Evolutionary conservation across 1,284 basidiomycete genomes (phyloP).

Genomic region (Somion occarium): DNA sequence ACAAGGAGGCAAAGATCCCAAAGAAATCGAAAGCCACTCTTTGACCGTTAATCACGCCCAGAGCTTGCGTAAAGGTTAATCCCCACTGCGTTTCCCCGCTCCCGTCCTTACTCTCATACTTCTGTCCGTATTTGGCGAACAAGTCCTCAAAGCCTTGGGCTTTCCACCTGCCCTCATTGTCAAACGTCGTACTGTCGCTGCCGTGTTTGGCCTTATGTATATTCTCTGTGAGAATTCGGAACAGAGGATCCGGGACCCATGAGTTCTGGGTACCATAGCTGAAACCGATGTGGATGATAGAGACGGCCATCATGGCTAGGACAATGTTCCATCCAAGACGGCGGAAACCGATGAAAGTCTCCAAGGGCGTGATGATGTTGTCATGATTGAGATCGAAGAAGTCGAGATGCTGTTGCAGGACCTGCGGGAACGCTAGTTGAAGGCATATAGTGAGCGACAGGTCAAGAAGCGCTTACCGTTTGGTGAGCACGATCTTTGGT

Average conservation of each 20-base stretch:
- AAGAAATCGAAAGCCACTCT: conserved; percentile 32
- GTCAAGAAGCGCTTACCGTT: conserved; percentile 6
- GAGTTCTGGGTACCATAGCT: conserved; percentile 29
- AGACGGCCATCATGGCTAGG: conserved; percentile 31
- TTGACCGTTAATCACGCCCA: conserved; percentile 26
- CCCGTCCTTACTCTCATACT: conserved; percentile 14
- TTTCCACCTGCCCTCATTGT: conserved; percentile 38
- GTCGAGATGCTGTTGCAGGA: conserved; percentile 38
- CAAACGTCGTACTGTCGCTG: conserved; percentile 39
- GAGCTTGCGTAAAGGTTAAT: conserved; percentile 19
- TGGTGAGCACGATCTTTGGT: conserved; percentile 4
- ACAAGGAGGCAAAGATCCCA: conserved; percentile 28
- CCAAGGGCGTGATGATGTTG: conserved; percentile 40
- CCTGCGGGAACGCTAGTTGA: conserved; percentile 6
- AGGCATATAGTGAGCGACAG: not conserved
- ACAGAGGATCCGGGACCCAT: conserved; percentile 35
- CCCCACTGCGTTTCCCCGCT: conserved; percentile 9
- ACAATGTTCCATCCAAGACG: conserved; percentile 39
- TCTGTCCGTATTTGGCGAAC: conserved; percentile 31
- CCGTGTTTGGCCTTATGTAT: conserved; percentile 45
- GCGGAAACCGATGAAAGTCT: conserved; percentile 40
- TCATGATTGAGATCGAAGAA: conserved; percentile 41
- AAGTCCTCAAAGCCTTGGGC: conserved; percentile 37
- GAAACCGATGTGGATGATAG: conserved; percentile 35
- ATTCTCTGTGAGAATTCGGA: conserved; percentile 36